phyloP scores from a whole-genome alignment of 495 filamentous ascomycete species.

The Trichodelitschia bisporula region DNA sequence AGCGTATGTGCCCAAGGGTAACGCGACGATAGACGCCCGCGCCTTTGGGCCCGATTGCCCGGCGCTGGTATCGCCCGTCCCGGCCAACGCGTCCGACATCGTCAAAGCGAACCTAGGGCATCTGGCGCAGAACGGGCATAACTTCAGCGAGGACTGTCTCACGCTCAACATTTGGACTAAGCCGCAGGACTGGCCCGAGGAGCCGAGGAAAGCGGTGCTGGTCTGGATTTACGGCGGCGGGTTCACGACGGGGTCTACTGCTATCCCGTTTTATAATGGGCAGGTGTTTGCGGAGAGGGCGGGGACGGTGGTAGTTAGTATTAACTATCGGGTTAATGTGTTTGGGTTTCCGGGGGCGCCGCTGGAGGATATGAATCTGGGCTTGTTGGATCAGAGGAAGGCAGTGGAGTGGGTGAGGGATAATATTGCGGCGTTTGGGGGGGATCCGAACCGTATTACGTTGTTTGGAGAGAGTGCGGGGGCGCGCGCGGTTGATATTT shows the following conservation, averaged over 20 bases:
- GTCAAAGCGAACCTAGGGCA: no score
- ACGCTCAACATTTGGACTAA: constrained; percentile 1
- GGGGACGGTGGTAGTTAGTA: not conserved
- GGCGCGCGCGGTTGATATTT: not conserved
- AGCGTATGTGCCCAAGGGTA: no score
- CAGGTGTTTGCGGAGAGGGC: not conserved
- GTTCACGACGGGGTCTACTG: constrained; percentile 1
- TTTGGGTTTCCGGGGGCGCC: constrained; percentile 8
- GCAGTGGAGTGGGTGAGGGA: constrained; percentile 13
- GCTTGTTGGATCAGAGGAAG: constrained; percentile 9
- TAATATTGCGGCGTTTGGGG: constrained; percentile 27
- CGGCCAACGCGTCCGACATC: no score
- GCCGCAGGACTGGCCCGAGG: not conserved
- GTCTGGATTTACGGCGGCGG: constrained; percentile 2
- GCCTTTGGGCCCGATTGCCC: no score
- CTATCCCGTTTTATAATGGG: not conserved
- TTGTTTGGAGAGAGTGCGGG: not conserved
- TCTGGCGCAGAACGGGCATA: no score
- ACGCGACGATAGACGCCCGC: no score
- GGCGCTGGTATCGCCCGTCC: no score
- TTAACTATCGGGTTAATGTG: not conserved
- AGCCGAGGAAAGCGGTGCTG: not conserved
- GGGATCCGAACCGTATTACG: not conserved
- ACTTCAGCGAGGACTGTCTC: constrained; percentile 2
- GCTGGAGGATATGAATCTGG: constrained; percentile 8